Conservation (phyloP, 192 early-diverging fungal species). For the Mycoemilia scoparia region DNA sequence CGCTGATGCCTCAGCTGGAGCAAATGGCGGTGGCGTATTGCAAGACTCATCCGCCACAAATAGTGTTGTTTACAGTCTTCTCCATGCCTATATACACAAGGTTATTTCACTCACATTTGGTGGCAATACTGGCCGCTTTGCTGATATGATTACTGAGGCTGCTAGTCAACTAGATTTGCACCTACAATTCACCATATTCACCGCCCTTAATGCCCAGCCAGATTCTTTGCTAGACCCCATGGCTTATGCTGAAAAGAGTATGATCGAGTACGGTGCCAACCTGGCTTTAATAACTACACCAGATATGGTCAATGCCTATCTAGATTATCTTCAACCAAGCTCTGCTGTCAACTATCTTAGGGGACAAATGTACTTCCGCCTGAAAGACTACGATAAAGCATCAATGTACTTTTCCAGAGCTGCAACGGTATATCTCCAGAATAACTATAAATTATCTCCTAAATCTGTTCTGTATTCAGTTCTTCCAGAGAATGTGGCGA, state of each 20-base stretch:
- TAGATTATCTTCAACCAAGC: constrained; percentile 15
- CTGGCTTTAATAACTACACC: constrained; percentile 12
- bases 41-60: too few species aligned
- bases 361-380: constrained; percentile 16
- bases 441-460: constrained; percentile 4
- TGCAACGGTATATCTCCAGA: constrained; percentile 9
- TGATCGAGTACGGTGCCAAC: constrained; percentile 15
- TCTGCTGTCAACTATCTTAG: constrained; percentile 13
- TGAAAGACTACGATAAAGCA: constrained; percentile 12
- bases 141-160: constrained; percentile 21
- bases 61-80: constrained; percentile 17
- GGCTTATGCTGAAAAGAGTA: constrained; percentile 2
- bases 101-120: constrained; percentile 8
- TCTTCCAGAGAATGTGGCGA: constrained; percentile 7
- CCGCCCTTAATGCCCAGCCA: too few species aligned
- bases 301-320: constrained; percentile 11
- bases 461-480: constrained; percentile 13
- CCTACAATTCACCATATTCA: too few species aligned
- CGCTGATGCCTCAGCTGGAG: too few species aligned
- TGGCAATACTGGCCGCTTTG: constrained; percentile 12
- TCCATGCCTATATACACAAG: constrained; percentile 14
- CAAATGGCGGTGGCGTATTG: not conserved
- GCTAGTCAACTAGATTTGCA: constrained; percentile 11
- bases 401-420: constrained; percentile 15
- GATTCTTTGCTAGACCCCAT: not conserved